Conservation (phyloP, 2,329 filamentous ascomycete genomes). For the Didymella segeticola region DNA sequence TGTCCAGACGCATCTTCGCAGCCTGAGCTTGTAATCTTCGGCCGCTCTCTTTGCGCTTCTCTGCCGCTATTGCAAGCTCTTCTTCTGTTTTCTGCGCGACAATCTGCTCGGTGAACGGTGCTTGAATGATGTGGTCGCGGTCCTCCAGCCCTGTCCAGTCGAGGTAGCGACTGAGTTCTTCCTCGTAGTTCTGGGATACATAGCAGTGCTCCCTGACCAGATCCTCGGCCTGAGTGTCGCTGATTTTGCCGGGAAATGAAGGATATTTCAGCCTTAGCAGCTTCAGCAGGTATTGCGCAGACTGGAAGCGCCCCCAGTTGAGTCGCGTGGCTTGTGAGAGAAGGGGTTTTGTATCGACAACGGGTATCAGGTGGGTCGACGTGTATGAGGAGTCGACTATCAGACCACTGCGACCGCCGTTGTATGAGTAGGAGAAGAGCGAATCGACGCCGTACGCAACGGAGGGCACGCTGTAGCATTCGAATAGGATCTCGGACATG, state of each 20-base stretch:
- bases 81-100: constrained; percentile 92
- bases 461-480: constrained; percentile 90
- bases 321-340: constrained; percentile 84
- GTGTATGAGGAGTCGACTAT: constrained; percentile 93
- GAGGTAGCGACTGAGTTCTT: constrained; percentile 76
- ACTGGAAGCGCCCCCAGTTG: constrained; percentile 94
- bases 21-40: constrained; percentile 92
- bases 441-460: constrained; percentile 95
- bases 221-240: constrained; percentile 83
- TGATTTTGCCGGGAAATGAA: constrained; percentile 84
- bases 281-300: constrained; percentile 88
- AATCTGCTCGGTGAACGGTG: constrained; percentile 90
- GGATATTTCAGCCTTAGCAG: constrained; percentile 92
- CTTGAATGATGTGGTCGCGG: constrained; percentile 86
- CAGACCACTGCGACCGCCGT: constrained; percentile 84
- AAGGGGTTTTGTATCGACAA: constrained; percentile 84
- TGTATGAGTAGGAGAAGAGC: constrained; percentile 93
- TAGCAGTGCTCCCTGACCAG: constrained; percentile 91
- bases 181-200: constrained; percentile 81
- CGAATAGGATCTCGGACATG: constrained; percentile 97
- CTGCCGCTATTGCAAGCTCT: constrained; percentile 86
- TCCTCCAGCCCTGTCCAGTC: constrained; percentile 94
- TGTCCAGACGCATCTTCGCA: constrained; percentile 95
- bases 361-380: constrained; percentile 92
- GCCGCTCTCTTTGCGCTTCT: constrained; percentile 94